phyloP scores from a whole-genome alignment of 345 rosid species.

The Lepidium africanum region DNA sequence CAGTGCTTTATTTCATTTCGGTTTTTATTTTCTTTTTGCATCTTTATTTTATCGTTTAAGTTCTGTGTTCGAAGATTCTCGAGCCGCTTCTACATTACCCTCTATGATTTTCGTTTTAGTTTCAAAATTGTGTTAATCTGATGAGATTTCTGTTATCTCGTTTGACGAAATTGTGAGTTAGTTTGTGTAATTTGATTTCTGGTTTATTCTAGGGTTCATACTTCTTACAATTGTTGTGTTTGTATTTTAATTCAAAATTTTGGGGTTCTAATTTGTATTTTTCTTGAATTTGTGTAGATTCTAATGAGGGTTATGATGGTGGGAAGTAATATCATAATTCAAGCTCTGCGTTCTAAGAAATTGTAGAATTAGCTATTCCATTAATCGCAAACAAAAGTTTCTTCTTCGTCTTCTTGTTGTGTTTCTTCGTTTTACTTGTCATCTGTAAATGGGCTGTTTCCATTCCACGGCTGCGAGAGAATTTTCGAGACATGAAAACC shows the following conservation, averaged over 20 bases:
- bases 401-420: neutral
- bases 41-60: neutral
- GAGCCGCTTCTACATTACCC: conserved; percentile 10
- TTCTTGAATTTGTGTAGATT: conserved; percentile 4
- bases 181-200: neutral
- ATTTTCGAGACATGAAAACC: conserved; percentile 72
- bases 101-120: neutral
- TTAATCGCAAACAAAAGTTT: neutral
- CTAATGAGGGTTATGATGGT: conserved; percentile 2
- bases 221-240: neutral
- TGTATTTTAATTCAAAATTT: neutral
- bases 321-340: neutral
- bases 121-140: neutral
- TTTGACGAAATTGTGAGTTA: neutral
- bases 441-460: conserved; percentile 87
- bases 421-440: conserved; percentile 10
- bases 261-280: neutral
- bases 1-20: neutral
- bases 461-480: conserved; percentile 63
- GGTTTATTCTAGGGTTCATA: conserved; percentile 2
- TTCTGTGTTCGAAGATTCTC: neutral
- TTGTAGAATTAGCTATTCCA: neutral
- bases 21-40: too few species aligned
- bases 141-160: neutral
- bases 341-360: neutral